Evolutionary conservation across 345 rosid species (phyloP).

Genomic region (Salix caprea): DNA sequence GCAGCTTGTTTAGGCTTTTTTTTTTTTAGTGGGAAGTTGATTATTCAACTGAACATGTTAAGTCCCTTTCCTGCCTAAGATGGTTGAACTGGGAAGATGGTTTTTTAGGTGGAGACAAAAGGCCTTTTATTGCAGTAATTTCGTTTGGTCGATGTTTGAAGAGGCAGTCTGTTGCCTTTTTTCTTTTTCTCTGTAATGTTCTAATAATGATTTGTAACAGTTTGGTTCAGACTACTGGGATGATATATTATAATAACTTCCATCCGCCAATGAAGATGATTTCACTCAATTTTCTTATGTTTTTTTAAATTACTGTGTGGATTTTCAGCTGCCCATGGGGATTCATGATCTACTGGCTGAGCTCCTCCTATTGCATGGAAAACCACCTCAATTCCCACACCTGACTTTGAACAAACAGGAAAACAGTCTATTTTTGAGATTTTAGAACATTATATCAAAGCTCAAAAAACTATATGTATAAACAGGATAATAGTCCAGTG

Average conservation of each 20-base stretch:
- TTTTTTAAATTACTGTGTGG: too few relatives aligned
- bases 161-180: conserved; percentile 32
- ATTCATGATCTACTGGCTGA: too few relatives aligned
- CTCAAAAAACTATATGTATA: not conserved
- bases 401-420: not conserved
- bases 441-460: not conserved
- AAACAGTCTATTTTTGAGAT: not conserved
- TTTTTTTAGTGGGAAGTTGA: conserved; percentile 21
- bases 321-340: too few relatives aligned
- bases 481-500: not conserved
- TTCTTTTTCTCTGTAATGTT: conserved; percentile 1
- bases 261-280: not conserved
- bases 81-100: conserved; percentile 11
- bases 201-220: not conserved
- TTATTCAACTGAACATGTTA: conserved; percentile 11
- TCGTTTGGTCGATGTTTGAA: conserved; percentile 22
- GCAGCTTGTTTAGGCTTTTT: conserved; percentile 23
- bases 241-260: not conserved
- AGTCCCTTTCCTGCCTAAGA: conserved; percentile 6
- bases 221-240: conserved; percentile 6
- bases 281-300: not conserved
- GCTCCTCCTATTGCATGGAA: too few relatives aligned
- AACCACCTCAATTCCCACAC: too few relatives aligned
- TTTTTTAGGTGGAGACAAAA: conserved; percentile 24
- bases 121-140: conserved; percentile 23